Conservation (phyloP, 768 basidiomycete species). For the Amanita rimosa region DNA sequence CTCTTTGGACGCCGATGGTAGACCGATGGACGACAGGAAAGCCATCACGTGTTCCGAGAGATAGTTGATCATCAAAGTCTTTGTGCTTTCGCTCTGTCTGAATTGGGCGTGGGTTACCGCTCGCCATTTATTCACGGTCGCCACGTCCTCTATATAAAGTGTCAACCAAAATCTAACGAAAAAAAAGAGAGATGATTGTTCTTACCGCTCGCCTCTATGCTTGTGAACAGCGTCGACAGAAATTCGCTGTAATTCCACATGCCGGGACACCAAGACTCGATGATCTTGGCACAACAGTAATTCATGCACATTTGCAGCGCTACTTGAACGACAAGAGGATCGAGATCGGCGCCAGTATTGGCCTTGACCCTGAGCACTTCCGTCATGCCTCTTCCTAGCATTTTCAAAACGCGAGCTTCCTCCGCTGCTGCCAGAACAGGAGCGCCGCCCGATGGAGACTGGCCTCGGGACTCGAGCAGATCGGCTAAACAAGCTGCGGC, state of each 20-base stretch:
- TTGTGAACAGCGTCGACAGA: constrained; percentile 23
- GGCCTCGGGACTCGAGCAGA: constrained; percentile 18
- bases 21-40: constrained; percentile 1
- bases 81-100: background rate
- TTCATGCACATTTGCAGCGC: constrained; percentile 30
- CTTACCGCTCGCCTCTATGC: constrained; percentile 26
- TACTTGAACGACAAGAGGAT: constrained; percentile 24
- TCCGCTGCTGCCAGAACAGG: constrained; percentile 7
- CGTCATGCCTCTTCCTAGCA: constrained; percentile 23
- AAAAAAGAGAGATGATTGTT: background rate
- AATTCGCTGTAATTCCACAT: constrained; percentile 31
- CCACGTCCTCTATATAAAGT: constrained; percentile 8
- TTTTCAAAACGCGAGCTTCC: constrained; percentile 17
- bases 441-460: constrained; percentile 4
- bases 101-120: constrained; percentile 16
- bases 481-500: constrained; percentile 28
- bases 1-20: background rate
- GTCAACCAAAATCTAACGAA: background rate
- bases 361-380: constrained; percentile 17
- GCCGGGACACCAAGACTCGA: constrained; percentile 29
- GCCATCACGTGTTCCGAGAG: constrained; percentile 1
- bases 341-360: constrained; percentile 14
- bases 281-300: constrained; percentile 25
- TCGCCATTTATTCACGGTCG: constrained; percentile 15
- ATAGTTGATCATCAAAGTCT: background rate